A percentile compares a stretch with the other conserved stretches of the same genome.
phyloP scores from a whole-genome alignment of 2,329 filamentous ascomycete genomes.

The Cladosporium phlei region DNA sequence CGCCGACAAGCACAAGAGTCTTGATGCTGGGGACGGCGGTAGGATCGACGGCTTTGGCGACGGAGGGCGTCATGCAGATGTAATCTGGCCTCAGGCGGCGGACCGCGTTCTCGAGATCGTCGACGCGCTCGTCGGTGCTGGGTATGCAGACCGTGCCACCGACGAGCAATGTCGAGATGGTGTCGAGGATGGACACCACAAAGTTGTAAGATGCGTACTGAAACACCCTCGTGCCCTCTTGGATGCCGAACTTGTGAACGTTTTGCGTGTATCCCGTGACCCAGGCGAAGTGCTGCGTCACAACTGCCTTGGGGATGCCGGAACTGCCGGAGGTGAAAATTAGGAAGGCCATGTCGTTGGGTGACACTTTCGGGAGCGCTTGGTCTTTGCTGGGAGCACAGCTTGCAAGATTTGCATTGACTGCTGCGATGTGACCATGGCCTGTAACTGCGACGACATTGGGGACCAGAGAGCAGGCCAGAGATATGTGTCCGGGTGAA shows the following conservation, averaged over 20 bases:
- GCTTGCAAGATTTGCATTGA: too few relatives aligned
- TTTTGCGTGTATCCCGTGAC: neutral
- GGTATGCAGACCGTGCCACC: constrained; percentile 22
- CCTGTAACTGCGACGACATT: too few relatives aligned
- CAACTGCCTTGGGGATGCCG: neutral
- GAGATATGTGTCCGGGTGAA: too few relatives aligned
- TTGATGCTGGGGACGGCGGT: constrained; percentile 1
- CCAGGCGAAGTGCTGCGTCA: neutral
- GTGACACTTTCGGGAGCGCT: too few relatives aligned
- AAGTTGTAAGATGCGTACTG: constrained; percentile 12
- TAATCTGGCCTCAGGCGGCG: constrained; percentile 7
- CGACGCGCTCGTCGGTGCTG: constrained; percentile 14
- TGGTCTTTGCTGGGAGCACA: too few relatives aligned
- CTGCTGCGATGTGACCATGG: too few relatives aligned
- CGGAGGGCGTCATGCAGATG: constrained; percentile 5
- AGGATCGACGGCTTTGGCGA: constrained; percentile 6
- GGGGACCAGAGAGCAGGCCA: too few relatives aligned
- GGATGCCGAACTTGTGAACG: neutral
- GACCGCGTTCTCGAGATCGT: constrained; percentile 13
- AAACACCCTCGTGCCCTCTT: neutral
- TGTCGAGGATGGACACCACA: constrained; percentile 7
- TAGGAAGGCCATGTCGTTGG: neutral
- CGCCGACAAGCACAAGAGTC: neutral
- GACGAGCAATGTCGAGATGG: constrained; percentile 7
- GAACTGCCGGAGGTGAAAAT: neutral